phyloP scores from a whole-genome alignment of 2,329 filamentous ascomycete species.

The Diplocarpon mali region DNA sequence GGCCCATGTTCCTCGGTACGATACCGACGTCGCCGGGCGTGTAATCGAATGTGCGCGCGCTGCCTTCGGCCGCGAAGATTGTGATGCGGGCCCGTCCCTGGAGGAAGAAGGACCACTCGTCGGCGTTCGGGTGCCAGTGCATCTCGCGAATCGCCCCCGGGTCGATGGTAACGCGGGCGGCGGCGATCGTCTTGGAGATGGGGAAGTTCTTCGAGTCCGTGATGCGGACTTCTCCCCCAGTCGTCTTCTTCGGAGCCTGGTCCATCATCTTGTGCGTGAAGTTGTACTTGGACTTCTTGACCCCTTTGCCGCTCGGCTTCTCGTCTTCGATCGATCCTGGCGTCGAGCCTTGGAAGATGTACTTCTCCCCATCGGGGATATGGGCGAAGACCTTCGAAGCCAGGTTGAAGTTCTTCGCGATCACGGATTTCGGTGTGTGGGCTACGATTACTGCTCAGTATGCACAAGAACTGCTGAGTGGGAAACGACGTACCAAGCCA shows the following conservation, averaged over 20 bases:
- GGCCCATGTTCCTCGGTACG: slow-evolving; percentile 65
- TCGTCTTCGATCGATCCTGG: slow-evolving; percentile 57
- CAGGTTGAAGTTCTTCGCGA: slow-evolving; percentile 65
- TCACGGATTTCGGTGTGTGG: slow-evolving; percentile 60
- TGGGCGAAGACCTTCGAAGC: slow-evolving; percentile 58
- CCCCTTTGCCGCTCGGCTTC: slow-evolving; percentile 45
- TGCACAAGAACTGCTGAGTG: too few relatives aligned
- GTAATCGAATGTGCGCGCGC: slow-evolving; percentile 66
- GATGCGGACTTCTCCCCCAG: slow-evolving; percentile 60
- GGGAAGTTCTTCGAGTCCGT: slow-evolving; percentile 65
- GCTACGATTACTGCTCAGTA: too few relatives aligned
- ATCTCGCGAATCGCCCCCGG: slow-evolving; percentile 40
- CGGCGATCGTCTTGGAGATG: slow-evolving; percentile 61
- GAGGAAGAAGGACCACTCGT: slow-evolving; percentile 76
- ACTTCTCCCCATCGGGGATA: slow-evolving; percentile 57
- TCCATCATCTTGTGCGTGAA: slow-evolving; percentile 66
- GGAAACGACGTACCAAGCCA: slow-evolving; percentile 42
- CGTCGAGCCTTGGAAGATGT: slow-evolving; percentile 62
- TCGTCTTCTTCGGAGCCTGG: slow-evolving; percentile 53
- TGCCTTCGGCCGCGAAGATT: slow-evolving; percentile 59
- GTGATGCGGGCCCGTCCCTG: slow-evolving; percentile 60
- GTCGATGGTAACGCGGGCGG: slow-evolving; percentile 59
- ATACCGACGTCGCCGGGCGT: slow-evolving; percentile 64
- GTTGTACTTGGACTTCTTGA: slow-evolving; percentile 55
- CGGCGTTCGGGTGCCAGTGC: slow-evolving; percentile 72